A percentile compares a stretch with the other conserved stretches of the same genome.
phyloP scores from a whole-genome alignment of 1,139 yeast species.

The Petasospora fabianii region DNA sequence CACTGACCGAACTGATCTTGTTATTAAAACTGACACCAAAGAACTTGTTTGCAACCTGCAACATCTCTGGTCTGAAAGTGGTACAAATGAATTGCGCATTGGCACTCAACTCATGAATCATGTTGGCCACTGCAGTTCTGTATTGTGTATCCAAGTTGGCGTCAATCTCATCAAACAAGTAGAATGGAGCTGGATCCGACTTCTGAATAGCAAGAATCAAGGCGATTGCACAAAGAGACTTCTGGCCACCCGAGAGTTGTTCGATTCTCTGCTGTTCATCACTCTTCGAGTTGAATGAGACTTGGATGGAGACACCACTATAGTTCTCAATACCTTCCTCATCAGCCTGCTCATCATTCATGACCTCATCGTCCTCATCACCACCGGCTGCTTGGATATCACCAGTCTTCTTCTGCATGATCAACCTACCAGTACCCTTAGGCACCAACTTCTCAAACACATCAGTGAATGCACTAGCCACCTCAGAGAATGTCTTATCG shows the following conservation, averaged over 20 bases:
- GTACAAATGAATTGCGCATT: slow-evolving; percentile 92
- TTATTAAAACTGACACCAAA: slow-evolving; percentile 85
- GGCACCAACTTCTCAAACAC: slow-evolving; percentile 84
- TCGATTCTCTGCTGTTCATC: slow-evolving; percentile 89
- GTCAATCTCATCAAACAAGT: slow-evolving; percentile 92
- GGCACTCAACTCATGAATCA: slow-evolving; percentile 61
- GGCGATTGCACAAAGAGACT: slow-evolving; percentile 91
- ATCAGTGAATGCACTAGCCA: slow-evolving; percentile 66
- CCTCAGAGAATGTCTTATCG: slow-evolving; percentile 70
- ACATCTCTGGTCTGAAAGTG: slow-evolving; percentile 91
- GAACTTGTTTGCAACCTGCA: slow-evolving; percentile 80
- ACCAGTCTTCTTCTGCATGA: slow-evolving; percentile 47
- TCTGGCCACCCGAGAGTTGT: slow-evolving; percentile 95
- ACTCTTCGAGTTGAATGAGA: slow-evolving; percentile 82
- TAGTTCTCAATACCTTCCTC: slow-evolving; percentile 51
- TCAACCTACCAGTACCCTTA: slow-evolving; percentile 69
- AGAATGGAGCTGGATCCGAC: slow-evolving; percentile 97
- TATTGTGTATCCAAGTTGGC: slow-evolving; percentile 94
- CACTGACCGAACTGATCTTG: slow-evolving; percentile 76
- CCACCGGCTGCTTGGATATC: slow-evolving; percentile 14
- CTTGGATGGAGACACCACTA: slow-evolving; percentile 81
- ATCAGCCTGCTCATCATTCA: slow-evolving; percentile 23
- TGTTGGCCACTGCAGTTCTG: slow-evolving; percentile 79
- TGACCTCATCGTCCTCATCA: slow-evolving; percentile 25
- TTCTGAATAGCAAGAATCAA: slow-evolving; percentile 88